Conservation (phyloP, 2,329 filamentous ascomycete species). For the Mycosphaerella sp. region DNA sequence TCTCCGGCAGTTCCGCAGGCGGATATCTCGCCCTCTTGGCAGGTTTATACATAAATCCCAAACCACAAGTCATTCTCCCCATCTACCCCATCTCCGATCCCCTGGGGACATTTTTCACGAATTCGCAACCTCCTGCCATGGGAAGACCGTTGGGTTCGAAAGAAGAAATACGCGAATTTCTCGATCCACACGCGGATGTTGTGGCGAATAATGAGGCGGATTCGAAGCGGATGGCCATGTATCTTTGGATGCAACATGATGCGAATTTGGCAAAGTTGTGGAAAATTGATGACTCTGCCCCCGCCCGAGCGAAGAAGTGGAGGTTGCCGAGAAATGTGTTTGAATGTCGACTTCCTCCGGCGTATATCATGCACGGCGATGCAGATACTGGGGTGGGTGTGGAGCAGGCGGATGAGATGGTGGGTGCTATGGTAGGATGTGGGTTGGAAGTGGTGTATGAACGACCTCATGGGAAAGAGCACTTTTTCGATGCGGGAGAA, state of each 20-base stretch:
- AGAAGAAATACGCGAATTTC: conserved; percentile 18
- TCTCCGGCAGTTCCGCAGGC: conserved; percentile 29
- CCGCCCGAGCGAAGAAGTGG: conserved; percentile 21
- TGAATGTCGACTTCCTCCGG: conserved; percentile 20
- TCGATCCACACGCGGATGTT: conserved; percentile 21
- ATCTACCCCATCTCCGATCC: conserved; percentile 33
- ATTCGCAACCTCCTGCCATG: conserved; percentile 23
- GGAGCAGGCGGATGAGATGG: conserved; percentile 30
- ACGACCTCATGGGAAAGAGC: conserved; percentile 24
- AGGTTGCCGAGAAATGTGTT: conserved; percentile 26
- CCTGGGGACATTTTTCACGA: conserved; percentile 29
- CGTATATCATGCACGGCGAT: conserved; percentile 30
- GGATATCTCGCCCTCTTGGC: conserved; percentile 30
- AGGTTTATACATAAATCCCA: conserved; percentile 30
- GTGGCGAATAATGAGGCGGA: conserved; percentile 22
- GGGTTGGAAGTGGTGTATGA: conserved; percentile 27
- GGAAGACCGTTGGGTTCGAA: conserved; percentile 14
- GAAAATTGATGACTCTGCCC: conserved; percentile 15
- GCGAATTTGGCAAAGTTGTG: conserved; percentile 26
- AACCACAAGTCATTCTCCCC: conserved; percentile 29
- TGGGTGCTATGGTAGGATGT: conserved; percentile 27
- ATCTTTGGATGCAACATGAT: conserved; percentile 27
- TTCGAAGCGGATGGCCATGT: conserved; percentile 21
- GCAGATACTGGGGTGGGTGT: conserved; percentile 27
- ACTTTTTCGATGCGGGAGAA: conserved; percentile 25